Conservation (phyloP, 2,329 filamentous ascomycete species). For the Acrodontium crateriforme region DNA sequence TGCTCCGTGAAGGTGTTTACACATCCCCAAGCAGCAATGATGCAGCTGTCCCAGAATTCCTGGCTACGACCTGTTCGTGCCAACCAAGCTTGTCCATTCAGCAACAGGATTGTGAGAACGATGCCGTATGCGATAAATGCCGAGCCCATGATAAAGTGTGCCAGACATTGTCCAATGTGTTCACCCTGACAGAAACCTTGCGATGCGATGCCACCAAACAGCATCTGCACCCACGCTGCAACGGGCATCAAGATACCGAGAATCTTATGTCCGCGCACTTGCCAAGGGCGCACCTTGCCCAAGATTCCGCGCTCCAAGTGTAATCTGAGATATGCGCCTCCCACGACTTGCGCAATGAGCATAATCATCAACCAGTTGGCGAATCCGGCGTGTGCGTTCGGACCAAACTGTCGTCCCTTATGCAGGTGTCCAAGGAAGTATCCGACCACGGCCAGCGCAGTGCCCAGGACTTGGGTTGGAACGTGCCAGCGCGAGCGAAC, state of each 20-base stretch:
- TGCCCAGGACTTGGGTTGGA: slow-evolving; percentile 64
- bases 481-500: slow-evolving; percentile 89
- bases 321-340: slow-evolving; percentile 78
- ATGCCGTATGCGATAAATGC: slow-evolving; percentile 93
- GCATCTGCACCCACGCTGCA: slow-evolving; percentile 80
- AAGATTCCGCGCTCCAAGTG: slow-evolving; percentile 78
- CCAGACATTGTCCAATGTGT: slow-evolving; percentile 80
- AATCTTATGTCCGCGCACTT: slow-evolving; percentile 63
- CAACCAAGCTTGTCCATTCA: slow-evolving; percentile 83
- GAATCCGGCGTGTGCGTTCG: slow-evolving; percentile 70
- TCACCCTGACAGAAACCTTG: slow-evolving; percentile 88
- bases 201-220: slow-evolving; percentile 87
- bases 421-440: slow-evolving; percentile 89
- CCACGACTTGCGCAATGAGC: slow-evolving; percentile 58
- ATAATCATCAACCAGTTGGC: slow-evolving; percentile 69
- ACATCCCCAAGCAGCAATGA: slow-evolving; percentile 91
- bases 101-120: slow-evolving; percentile 67
- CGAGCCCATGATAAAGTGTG: slow-evolving; percentile 97
- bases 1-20: slow-evolving; percentile 98
- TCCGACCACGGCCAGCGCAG: slow-evolving; percentile 62
- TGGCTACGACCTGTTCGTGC: slow-evolving; percentile 71
- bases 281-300: slow-evolving; percentile 55
- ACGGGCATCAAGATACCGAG: slow-evolving; percentile 80
- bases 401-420: slow-evolving; percentile 71
- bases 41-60: slow-evolving; percentile 86